Percentiles rank a stretch among this genome's conserved stretches.
Conservation (phyloP, 768 basidiomycete genomes). For the Udeniomyces megalosporus region DNA sequence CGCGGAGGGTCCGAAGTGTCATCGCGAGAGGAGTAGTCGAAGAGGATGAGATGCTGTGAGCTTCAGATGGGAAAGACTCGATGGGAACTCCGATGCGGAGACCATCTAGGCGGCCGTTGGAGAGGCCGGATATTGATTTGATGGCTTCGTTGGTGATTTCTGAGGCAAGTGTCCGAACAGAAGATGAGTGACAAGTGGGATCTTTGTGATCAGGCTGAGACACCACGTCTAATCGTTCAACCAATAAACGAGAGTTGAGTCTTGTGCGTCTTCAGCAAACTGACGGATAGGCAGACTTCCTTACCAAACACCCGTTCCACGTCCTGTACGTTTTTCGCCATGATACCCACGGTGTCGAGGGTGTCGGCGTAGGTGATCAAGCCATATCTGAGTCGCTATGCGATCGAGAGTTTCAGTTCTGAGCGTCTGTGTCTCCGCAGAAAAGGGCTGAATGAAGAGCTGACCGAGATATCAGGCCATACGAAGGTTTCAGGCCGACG, state of each 20-base stretch:
- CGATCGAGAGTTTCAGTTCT: background rate
- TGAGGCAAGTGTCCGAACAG: slow-evolving; percentile 29
- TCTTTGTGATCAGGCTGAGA: slow-evolving; percentile 51
- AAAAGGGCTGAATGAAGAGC: no score
- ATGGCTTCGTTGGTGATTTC: background rate
- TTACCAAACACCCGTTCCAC: slow-evolving; percentile 49
- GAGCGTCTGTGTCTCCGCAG: no score
- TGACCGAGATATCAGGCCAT: slow-evolving; percentile 74
- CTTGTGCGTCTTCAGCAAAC: no score
- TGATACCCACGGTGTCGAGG: slow-evolving; percentile 78
- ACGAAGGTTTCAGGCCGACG: slow-evolving; percentile 84
- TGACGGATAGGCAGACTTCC: background rate
- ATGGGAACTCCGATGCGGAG: slow-evolving; percentile 62
- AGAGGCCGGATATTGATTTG: background rate
- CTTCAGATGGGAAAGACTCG: slow-evolving; percentile 65
- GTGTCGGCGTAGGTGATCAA: slow-evolving; percentile 88
- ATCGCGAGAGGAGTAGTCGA: slow-evolving; percentile 34
- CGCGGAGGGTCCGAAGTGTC: slow-evolving; percentile 31
- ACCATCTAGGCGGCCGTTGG: slow-evolving; percentile 31
- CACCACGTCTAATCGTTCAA: slow-evolving; percentile 29
- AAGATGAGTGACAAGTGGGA: slow-evolving; percentile 48
- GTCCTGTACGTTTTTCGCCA: slow-evolving; percentile 41
- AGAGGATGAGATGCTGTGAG: slow-evolving; percentile 28
- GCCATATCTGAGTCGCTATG: slow-evolving; percentile 48
- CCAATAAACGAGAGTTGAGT: background rate